phyloP scores from a whole-genome alignment of 345 rosid genomes.

The Eucalyptus polybractea region DNA sequence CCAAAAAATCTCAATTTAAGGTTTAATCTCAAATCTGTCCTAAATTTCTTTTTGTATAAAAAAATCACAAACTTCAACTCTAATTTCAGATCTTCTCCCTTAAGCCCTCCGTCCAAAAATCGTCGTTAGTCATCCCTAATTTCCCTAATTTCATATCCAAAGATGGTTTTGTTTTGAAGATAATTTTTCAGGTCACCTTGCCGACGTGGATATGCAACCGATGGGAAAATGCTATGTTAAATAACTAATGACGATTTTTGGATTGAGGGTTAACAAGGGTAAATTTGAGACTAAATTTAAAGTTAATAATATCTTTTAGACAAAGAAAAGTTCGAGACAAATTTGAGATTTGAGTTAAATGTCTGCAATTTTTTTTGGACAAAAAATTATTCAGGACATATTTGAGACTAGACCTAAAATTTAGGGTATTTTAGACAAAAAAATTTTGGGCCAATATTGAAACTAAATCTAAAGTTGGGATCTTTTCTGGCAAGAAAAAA shows the following conservation, averaged over 20 bases:
- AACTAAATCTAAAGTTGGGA: not conserved
- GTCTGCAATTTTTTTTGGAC: not conserved
- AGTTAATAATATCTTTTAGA: not conserved
- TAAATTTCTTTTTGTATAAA: not conserved
- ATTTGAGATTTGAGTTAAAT: not conserved
- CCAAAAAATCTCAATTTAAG: not conserved
- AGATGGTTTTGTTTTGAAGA: not conserved
- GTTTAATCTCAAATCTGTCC: not conserved
- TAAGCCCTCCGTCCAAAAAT: not conserved
- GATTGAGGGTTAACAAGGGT: not conserved
- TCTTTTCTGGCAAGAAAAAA: too few relatives aligned
- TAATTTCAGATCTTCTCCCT: not conserved
- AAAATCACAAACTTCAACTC: not conserved
- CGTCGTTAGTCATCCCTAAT: not conserved
- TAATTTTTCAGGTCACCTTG: not conserved
- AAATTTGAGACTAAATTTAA: not conserved
- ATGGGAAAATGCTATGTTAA: not conserved
- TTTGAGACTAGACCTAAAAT: not conserved
- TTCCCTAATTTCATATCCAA: not conserved
- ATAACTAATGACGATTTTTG: not conserved
- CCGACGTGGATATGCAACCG: fast-evolving
- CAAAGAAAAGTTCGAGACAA: not conserved
- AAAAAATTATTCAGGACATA: not conserved
- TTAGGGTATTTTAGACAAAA: not conserved
- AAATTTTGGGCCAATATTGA: not conserved